Evolutionary conservation across 2,329 filamentous ascomycete genomes (phyloP).

Genomic region (Fusarium veterinarium): DNA sequence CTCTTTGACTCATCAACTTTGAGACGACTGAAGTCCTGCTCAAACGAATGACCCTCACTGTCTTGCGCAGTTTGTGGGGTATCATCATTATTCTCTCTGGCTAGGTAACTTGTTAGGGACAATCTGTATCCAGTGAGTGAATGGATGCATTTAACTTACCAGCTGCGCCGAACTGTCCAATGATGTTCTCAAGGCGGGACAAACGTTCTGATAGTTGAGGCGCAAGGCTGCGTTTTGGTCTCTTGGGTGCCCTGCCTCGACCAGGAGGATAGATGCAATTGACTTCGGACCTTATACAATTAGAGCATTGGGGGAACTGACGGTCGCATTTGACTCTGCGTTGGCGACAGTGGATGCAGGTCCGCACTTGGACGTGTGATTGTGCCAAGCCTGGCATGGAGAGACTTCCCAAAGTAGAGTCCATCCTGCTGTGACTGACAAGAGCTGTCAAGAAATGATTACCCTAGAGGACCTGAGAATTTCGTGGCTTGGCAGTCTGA

Average conservation of each 20-base stretch:
- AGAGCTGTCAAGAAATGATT: not conserved
- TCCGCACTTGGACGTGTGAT: not conserved
- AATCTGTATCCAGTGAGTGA: fast-evolving
- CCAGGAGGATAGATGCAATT: not conserved
- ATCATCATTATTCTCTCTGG: not conserved
- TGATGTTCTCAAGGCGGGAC: not conserved
- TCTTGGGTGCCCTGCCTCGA: not conserved
- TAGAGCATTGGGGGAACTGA: not conserved
- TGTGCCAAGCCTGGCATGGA: not conserved
- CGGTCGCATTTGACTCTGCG: not conserved
- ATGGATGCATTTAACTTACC: not conserved
- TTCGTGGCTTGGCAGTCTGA: not conserved
- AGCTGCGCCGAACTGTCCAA: not conserved
- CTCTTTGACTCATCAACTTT: not conserved
- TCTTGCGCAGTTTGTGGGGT: not conserved
- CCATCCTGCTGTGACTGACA: not conserved
- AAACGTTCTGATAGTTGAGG: not conserved
- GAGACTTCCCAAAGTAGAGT: not conserved
- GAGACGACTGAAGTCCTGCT: not conserved
- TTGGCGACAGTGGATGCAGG: not conserved
- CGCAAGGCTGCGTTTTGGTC: not conserved
- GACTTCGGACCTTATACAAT: not conserved
- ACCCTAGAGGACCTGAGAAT: not conserved
- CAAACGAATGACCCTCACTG: not conserved
- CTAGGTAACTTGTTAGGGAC: fast-evolving